Evolutionary conservation across 768 basidiomycete genomes (phyloP), one percentile per base, ranked within the genome.

Genomic region (Boletus tomentosulus): DNA sequence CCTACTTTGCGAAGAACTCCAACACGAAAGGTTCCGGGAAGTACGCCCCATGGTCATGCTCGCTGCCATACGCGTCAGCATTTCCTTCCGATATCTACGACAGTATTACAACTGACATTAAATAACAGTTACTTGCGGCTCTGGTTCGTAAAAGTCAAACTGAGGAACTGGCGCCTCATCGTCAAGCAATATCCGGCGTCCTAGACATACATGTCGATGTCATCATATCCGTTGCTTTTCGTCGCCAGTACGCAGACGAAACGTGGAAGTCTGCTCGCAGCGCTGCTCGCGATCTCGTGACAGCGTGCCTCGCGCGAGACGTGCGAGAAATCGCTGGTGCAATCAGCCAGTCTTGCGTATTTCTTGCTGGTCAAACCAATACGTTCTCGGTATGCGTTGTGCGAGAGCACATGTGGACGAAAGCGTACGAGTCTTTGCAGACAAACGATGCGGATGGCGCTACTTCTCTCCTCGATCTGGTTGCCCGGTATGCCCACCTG

Each of bases 1-100:
- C 57, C 86, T 90, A 56, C 76, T 93, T 48, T 88, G 86, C 66
- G 89, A 89, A 64, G 85, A 90, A 58, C 69, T 89, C 19, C 92
- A 94, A 64, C 89, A 92, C 58, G 81, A 85, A 53, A 79, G 88
- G 4, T 87, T 89, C 64, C 69, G 74, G 46, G 72, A 75, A 25
- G 71, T 80, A 22, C 79, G 86, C 15, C 83, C 89, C 1, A 70
- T 72, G 24, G 79, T 84, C 16, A 81, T 92, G 71, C 65, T 74
- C 27, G 73, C 79, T 30, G 85, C 86, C 3, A 71, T 83, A 43
- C 76, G 78, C 59, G 94, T 92, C 64, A 71, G 87, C 73, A 24
- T 38, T 38, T 50, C 56, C 8, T 35, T 44, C 41, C 27, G 16
- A 51, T 35, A 25, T 56, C 13, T 28, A 25, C 50, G 22, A 46